These are phyloP conservation scores for Boletus sensibilis DNA, from an alignment of 768 basidiomycete genomes.

Conservation along the genomic window DNA sequence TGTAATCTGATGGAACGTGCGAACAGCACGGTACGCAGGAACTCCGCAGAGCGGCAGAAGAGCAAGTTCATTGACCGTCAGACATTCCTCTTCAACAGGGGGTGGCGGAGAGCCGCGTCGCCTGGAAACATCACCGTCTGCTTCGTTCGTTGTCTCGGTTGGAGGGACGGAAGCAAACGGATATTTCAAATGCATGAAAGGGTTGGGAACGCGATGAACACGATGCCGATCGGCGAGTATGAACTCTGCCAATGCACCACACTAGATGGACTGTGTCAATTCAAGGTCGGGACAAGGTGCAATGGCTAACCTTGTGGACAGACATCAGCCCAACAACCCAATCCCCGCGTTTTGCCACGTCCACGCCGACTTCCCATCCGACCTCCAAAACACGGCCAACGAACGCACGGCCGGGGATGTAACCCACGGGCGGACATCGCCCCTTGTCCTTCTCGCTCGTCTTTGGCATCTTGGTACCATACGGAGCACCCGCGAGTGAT, in stretches of 20 bases:
- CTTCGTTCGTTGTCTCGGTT: conserved; percentile 9
- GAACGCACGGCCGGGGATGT: conserved; percentile 85
- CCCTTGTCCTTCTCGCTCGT: conserved; percentile 27
- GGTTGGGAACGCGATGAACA: conserved; percentile 69
- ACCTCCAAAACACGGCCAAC: conserved; percentile 80
- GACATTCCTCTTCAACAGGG: conserved; percentile 12
- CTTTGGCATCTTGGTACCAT: conserved; percentile 19
- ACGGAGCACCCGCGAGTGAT: conserved; percentile 19
- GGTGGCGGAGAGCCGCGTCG: conserved; percentile 10
- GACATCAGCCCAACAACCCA: conserved; percentile 85
- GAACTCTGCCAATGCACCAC: conserved; percentile 88
- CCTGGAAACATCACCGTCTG: conserved; percentile 6
- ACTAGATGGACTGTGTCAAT: conserved; percentile 41
- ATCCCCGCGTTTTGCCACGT: conserved; percentile 69
- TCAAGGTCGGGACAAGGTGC: conserved; percentile 3
- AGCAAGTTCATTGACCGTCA: conserved; percentile 72
- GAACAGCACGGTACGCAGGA: conserved; percentile 78
- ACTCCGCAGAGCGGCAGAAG: conserved; percentile 78
- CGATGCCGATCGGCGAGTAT: conserved; percentile 79
- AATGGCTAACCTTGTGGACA: conserved; percentile 65
- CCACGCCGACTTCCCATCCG: conserved; percentile 62
- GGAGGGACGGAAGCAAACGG: conserved; percentile 18
- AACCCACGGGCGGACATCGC: conserved; percentile 48
- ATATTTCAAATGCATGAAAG: conserved; percentile 39
- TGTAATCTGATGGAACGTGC: conserved; percentile 52